Percentiles rank a stretch among this genome's conserved stretches.
Conservation (phyloP, 148 eudicot genomes). For the Camellia lanceoleosa region DNA sequence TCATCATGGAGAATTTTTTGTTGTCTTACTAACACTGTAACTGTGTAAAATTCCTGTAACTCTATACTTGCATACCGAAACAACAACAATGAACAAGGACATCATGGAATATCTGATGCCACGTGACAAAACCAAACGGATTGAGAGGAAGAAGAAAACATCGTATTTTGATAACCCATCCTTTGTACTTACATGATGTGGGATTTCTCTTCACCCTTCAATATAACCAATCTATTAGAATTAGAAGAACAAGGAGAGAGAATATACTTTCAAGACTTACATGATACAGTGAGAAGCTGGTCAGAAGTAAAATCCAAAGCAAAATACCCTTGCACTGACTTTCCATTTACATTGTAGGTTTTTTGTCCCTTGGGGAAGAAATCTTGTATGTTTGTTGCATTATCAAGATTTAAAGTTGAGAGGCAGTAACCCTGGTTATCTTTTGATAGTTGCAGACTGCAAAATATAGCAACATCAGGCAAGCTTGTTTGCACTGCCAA, state of each 20-base stretch:
- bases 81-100: background rate
- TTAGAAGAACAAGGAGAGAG: background rate
- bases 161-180: no score
- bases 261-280: conserved; percentile 31
- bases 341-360: conserved; percentile 60
- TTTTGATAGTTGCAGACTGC: conserved; percentile 69
- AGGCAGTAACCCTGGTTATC: conserved; percentile 62
- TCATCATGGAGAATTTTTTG: background rate
- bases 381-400: conserved; percentile 39
- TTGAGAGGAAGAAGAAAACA: no score
- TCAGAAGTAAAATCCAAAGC: conserved; percentile 50
- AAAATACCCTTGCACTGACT: conserved; percentile 57
- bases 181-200: no score
- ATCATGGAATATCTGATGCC: no score
- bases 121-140: no score
- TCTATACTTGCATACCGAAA: no score
- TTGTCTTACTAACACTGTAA: background rate
- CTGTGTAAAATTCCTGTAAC: no score
- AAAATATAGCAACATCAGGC: conserved; percentile 36
- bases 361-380: conserved; percentile 41
- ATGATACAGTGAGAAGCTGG: conserved; percentile 32
- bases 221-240: background rate
- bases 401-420: conserved; percentile 47
- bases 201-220: background rate
- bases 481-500: conserved; percentile 36